These are phyloP conservation scores for Saccharomycopsis malanga DNA, from an alignment of 805 yeast species.

Conservation along the genomic window DNA sequence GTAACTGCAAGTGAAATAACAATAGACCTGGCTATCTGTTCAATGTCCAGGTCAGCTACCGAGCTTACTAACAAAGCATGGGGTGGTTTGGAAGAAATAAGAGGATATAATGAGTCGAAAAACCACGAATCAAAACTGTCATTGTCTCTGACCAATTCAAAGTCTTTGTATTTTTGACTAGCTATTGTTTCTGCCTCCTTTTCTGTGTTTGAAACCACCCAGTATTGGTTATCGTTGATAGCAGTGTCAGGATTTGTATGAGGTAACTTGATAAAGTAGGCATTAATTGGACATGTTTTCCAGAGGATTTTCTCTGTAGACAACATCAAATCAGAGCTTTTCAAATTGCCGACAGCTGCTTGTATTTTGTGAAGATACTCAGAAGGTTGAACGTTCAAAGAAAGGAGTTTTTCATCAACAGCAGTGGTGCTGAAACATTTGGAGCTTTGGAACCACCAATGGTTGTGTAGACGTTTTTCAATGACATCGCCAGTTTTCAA, in stretches of 20 bases:
- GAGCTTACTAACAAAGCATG: constrained; percentile 90
- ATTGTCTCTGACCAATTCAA: constrained; percentile 85
- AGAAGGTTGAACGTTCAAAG: constrained; percentile 1
- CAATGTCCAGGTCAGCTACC: constrained; percentile 97
- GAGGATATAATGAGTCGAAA: constrained; percentile 84
- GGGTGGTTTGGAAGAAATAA: constrained; percentile 93
- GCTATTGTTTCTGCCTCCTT: constrained; percentile 88
- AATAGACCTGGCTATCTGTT: constrained; percentile 97
- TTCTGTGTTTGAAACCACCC: constrained; percentile 82
- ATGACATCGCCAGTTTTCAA: constrained; percentile 94
- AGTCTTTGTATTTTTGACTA: constrained; percentile 59
- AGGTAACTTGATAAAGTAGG: constrained; percentile 54
- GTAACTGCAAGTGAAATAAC: constrained; percentile 82
- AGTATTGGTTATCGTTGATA: constrained; percentile 50
- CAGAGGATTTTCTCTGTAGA: constrained; percentile 11
- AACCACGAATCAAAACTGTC: constrained; percentile 99
- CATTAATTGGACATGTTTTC: constrained; percentile 53
- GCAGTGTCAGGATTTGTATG: constrained; percentile 55
- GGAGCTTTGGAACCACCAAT: constrained; percentile 91
- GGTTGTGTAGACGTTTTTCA: constrained; percentile 95
- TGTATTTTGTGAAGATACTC: neutral
- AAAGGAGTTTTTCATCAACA: neutral
- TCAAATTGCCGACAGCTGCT: neutral
- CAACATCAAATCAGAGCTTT: neutral
- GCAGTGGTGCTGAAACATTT: neutral